Base-by-base conservation (phyloP, 345 rosid species). In the Linum trigynum region DNA sequence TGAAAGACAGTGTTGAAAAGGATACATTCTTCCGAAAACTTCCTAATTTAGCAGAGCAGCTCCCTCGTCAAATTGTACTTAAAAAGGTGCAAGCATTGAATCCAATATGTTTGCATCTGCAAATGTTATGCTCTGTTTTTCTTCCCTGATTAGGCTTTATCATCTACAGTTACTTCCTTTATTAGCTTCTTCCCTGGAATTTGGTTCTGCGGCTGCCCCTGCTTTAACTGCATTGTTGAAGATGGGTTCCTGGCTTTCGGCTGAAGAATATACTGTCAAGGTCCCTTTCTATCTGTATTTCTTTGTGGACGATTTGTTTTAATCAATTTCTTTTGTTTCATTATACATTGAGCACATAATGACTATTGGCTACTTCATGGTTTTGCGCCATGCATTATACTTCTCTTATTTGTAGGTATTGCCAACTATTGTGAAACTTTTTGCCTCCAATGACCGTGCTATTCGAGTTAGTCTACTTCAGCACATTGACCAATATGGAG, bases 21-120 rank as follows among this genome's bases (percentile, higher is more conserved):
- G 99, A 94, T 72, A 82, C 95, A 60, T 94, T 94, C 84, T 91
- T 94, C 77, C 96, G 95, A 59, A 94, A 94, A 76, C 97, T 91
- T 74, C 96, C 97, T 75, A 94, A 82, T 83, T 74, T 94, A 75
- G 84, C 96, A 51, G 97, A 94, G 78, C 99, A 94, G 81, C 95
- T 94, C 75, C 99, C 99, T 76, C 92, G 97, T 38, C 92, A 83
- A 79, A 94, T 91, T 48, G 99, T 88, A 69, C 79, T 94, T 70
- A 91, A 89, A 81, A 91, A 91, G 92, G 99, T 88, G 55, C 64
- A 75, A 55, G 59, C 66, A 65, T 32, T 70, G 57, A 71, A 65
- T 65, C 70, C 40, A 35, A 61, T 48, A 48, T 48, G 14, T 48
- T 40, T 69, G 72, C 69, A n/a, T 55, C 36, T 59, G 66, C 5